Conservation (phyloP, 2,329 filamentous ascomycete species). For the Diaporthe nobilis region DNA sequence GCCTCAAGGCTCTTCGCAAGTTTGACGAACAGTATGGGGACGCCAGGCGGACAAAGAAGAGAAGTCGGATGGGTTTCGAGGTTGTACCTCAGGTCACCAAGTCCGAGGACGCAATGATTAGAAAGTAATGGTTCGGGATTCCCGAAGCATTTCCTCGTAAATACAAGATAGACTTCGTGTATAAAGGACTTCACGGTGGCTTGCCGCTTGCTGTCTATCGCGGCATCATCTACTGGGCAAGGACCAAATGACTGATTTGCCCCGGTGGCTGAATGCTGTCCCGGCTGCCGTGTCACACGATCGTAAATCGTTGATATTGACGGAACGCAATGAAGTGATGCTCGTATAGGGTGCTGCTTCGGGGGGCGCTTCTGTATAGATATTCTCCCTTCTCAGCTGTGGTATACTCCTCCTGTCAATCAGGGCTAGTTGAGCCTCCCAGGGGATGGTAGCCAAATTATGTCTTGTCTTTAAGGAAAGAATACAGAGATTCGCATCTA, state of each 20-base stretch:
- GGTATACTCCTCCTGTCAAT: not conserved
- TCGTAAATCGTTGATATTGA: not conserved
- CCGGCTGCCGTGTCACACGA: not conserved
- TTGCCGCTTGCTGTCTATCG: not conserved
- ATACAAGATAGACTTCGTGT: constrained; percentile 6
- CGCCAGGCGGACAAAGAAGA: constrained; percentile 76
- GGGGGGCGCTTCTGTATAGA: not conserved
- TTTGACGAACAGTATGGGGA: constrained; percentile 98
- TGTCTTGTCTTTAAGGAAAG: not conserved
- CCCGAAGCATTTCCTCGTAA: not conserved
- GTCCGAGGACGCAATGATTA: constrained; percentile 61
- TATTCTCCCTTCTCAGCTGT: not conserved
- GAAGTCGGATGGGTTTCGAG: constrained; percentile 72
- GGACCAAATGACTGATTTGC: too few species aligned
- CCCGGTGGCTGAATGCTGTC: not conserved
- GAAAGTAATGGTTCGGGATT: constrained; percentile 13
- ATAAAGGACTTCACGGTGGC: not conserved
- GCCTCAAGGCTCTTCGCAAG: constrained; percentile 87
- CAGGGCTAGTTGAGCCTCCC: too few species aligned
- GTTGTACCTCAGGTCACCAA: constrained; percentile 57
- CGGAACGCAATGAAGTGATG: too few species aligned
- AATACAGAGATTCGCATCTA: too few species aligned
- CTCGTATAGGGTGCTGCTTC: not conserved
- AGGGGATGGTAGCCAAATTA: not conserved
- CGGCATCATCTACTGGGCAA: not conserved